Base-by-base conservation (phyloP, 2,329 filamentous ascomycete genomes). In the Monosporascus sp. region DNA sequence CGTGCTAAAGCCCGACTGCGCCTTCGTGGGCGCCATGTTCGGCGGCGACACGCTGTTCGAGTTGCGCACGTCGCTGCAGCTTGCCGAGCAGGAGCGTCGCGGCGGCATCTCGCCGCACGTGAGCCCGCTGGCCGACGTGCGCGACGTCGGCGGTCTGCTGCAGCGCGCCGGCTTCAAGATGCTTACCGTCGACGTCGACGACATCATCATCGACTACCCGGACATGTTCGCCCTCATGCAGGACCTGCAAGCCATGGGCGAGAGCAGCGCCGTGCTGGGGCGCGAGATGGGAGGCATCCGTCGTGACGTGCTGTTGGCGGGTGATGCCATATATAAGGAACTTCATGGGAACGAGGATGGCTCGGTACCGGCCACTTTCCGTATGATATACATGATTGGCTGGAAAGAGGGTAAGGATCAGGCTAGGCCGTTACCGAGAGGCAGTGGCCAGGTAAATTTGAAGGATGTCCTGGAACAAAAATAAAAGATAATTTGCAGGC, bases 301-400 rank as follows among this genome's bases (percentile, higher is more conserved):
- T 37, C 81, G 88, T 57, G 94, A 99, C 64, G 90, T 97, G 9
- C 73, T 99, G 56, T 74, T 97, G 43, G 94, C 94, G 7, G 87
- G 85, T 26, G 89, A 97, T 60, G 89, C 85, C 41, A 96, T 99
- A 53, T 99, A 99, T 69, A 81, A 84, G 48, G 86, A 88, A 67
- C 73, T 99, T 53, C 91, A 99, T 70, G 92, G 89, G 19, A 91
- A 95, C 64, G 80, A 85, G 44, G 87, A 89, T 63, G 88, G 82
- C 20, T 82, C 76, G 1, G 78, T 94, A 57, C 94, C 94, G 1
- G 94, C 94, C 1, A 99, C 94, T 0, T 99, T 97, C 68, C 82
- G 94, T 61, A 80, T 96, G 62, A 97, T 99, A 57, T 96, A 94
- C 71, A 97, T 97, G 92, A 99, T 99, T 71, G 94, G 94, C 0